Percentiles rank a stretch among this genome's conserved stretches.
phyloP scores from a whole-genome alignment of 1,284 basidiomycete species.

The Trichosporon sp. region DNA sequence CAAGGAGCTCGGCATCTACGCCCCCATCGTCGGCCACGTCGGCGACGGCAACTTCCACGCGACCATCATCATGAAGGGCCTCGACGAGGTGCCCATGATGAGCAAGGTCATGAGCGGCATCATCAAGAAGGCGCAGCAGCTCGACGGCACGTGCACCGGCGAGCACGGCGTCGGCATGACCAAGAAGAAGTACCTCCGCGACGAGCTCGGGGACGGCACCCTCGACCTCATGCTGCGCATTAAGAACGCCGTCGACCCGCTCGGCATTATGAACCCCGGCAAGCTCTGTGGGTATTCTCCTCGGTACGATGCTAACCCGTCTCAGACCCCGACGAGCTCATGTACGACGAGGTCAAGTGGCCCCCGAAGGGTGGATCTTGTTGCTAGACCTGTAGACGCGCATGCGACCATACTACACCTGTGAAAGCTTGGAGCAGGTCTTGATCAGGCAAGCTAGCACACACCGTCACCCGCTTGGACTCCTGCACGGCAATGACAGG shows the following conservation, averaged over 20 bases:
- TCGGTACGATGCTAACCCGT: background rate
- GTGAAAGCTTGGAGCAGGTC: too few species aligned
- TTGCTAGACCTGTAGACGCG: conserved; percentile 1
- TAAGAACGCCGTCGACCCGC: conserved; percentile 66
- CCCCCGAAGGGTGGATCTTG: conserved; percentile 2
- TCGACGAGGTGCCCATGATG: conserved; percentile 11
- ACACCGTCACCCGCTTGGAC: too few species aligned
- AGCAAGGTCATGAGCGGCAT: conserved; percentile 8
- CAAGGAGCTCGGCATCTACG: conserved; percentile 57
- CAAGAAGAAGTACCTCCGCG: conserved; percentile 59
- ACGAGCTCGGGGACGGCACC: conserved; percentile 69
- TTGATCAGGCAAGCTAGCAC: too few species aligned
- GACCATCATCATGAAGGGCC: conserved; percentile 25
- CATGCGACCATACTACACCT: too few species aligned
- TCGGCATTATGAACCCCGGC: conserved; percentile 71
- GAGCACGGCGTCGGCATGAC: conserved; percentile 76
- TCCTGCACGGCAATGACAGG: too few species aligned
- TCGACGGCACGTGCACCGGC: conserved; percentile 55
- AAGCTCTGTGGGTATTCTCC: conserved; percentile 51
- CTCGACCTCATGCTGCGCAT: conserved; percentile 70
- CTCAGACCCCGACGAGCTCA: conserved; percentile 22
- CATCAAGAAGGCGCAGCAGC: conserved; percentile 23
- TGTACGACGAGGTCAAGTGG: conserved; percentile 11
- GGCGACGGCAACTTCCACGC: conserved; percentile 64
- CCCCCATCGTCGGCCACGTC: conserved; percentile 61